These are phyloP conservation scores for Microbotryum lychnidis-dioicae DNA, from an alignment of 1,284 basidiomycete genomes.

Conservation along the genomic window DNA sequence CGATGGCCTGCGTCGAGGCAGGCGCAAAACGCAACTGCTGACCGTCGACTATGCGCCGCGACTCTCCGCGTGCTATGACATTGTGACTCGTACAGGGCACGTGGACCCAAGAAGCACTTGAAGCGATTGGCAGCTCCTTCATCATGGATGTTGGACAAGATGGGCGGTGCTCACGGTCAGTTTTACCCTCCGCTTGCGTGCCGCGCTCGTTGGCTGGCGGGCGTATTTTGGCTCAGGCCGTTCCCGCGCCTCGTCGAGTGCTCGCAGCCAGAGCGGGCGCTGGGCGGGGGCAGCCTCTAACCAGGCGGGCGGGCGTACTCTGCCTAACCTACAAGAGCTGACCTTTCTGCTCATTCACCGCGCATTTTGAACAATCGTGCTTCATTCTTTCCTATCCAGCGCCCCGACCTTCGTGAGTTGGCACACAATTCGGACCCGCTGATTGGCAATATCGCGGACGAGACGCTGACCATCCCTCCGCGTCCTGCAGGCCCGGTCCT, in stretches of 20 bases:
- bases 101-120: constrained; percentile 97
- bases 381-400: neutral
- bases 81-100: neutral
- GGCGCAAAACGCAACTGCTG: too few species aligned
- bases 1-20: too few species aligned
- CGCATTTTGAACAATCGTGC: neutral
- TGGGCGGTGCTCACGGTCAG: constrained; percentile 69
- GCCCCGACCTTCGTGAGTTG: neutral
- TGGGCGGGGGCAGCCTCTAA: too few species aligned
- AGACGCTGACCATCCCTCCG: constrained; percentile 46
- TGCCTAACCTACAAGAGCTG: neutral
- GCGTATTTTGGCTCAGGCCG: too few species aligned
- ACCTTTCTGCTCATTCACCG: neutral
- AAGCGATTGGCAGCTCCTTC: constrained; percentile 96
- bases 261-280: too few species aligned
- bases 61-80: too few species aligned
- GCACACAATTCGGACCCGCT: neutral
- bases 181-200: neutral
- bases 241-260: too few species aligned
- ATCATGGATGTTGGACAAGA: constrained; percentile 99
- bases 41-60: too few species aligned
- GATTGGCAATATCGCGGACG: neutral
- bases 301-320: neutral
- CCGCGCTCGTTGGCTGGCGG: too few species aligned
- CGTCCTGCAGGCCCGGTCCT: constrained; percentile 92